Conservation (phyloP, 345 rosid species). For the Rhizophora mangle region DNA sequence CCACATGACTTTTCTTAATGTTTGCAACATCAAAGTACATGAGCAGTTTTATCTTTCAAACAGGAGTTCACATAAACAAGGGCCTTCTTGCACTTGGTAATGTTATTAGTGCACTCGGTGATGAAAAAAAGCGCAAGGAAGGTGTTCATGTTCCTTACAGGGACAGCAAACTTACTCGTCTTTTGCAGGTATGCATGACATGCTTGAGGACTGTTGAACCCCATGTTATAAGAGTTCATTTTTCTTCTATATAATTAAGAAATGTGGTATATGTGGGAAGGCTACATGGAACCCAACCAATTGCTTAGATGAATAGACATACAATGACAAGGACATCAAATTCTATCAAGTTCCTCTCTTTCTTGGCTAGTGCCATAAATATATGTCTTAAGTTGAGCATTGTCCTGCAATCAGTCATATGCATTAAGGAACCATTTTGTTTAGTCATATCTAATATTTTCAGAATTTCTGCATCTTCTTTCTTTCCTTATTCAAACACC, state of each 20-base stretch:
- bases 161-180: constrained; percentile 97
- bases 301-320: neutral
- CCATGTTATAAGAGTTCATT: neutral
- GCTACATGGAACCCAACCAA: neutral
- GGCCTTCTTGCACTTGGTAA: constrained; percentile 99
- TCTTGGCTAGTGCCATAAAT: neutral
- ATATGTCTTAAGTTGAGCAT: neutral
- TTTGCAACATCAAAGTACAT: constrained; percentile 17
- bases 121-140: constrained; percentile 95
- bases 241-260: too few species aligned
- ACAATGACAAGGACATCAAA: neutral
- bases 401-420: neutral
- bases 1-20: constrained; percentile 14
- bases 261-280: too few species aligned
- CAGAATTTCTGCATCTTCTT: neutral
- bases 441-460: too few species aligned
- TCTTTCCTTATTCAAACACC: constrained; percentile 9
- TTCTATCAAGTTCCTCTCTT: neutral
- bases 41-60: constrained; percentile 23
- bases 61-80: constrained; percentile 96
- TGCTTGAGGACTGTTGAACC: neutral
- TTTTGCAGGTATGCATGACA: constrained; percentile 65
- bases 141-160: constrained; percentile 92
- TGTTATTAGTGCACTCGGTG: constrained; percentile 98
- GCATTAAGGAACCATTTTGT: too few species aligned